These are phyloP conservation scores for Fusarium camptoceras DNA, from an alignment of 2,329 filamentous ascomycete genomes.

Conservation along the genomic window DNA sequence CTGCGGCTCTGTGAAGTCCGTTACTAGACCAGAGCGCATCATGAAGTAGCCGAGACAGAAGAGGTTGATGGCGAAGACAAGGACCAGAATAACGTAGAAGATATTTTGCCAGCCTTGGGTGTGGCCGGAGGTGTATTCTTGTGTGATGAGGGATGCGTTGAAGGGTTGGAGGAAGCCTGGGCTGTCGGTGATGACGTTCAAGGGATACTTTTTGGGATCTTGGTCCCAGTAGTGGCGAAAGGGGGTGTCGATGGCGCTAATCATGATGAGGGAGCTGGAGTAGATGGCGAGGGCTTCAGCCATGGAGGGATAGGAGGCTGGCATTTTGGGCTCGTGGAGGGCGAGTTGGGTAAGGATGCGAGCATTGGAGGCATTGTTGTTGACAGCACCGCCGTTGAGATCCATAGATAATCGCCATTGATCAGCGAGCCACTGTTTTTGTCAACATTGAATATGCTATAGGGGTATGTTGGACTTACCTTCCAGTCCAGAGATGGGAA, in stretches of 20 bases:
- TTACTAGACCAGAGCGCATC: conserved; percentile 70
- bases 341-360: conserved; percentile 67
- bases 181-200: conserved; percentile 51
- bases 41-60: conserved; percentile 72
- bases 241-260: conserved; percentile 68
- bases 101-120: conserved; percentile 68
- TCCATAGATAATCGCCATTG: conserved; percentile 68
- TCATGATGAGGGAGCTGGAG: conserved; percentile 73
- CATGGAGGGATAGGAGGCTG: conserved; percentile 70
- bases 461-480: conserved; percentile 26
- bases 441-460: conserved; percentile 6
- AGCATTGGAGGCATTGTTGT: conserved; percentile 69
- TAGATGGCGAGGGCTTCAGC: conserved; percentile 80
- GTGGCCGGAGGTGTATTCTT: conserved; percentile 78
- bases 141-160: conserved; percentile 70
- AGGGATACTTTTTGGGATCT: conserved; percentile 21
- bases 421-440: conserved; percentile 58
- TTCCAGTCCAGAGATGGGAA: conserved; percentile 63
- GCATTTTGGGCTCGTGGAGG: conserved; percentile 56
- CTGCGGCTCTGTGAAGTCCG: conserved; percentile 82
- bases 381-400: conserved; percentile 65
- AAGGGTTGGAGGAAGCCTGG: conserved; percentile 68
- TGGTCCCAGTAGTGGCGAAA: conserved; percentile 70
- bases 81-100: conserved; percentile 74
- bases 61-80: conserved; percentile 75